These are phyloP conservation scores for Tuber magnatum DNA, from an alignment of 495 filamentous ascomycete species.

Conservation along the genomic window DNA sequence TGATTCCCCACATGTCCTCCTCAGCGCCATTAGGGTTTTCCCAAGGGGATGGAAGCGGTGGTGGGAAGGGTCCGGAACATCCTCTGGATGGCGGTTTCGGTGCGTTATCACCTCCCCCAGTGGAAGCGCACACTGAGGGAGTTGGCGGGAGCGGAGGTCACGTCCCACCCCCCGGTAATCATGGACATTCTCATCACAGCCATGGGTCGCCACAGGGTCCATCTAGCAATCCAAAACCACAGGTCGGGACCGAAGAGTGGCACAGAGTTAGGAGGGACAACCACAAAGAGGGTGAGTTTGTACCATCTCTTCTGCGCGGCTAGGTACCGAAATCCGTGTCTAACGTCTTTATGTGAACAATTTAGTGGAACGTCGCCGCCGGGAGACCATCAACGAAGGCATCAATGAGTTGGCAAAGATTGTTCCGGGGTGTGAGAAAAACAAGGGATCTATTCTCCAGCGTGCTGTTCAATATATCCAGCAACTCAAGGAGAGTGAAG, in stretches of 20 bases:
- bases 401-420: slow-evolving; percentile 98
- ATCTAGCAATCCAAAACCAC: slow-evolving; percentile 56
- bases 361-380: slow-evolving; percentile 87
- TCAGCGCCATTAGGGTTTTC: slow-evolving; percentile 36
- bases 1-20: slow-evolving; percentile 36
- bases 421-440: slow-evolving; percentile 96
- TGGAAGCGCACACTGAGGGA: slow-evolving; percentile 36
- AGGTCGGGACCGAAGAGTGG: slow-evolving; percentile 95
- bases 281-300: slow-evolving; percentile 85
- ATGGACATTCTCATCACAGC: slow-evolving; percentile 21
- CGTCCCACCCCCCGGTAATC: slow-evolving; percentile 15
- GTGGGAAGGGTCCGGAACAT: slow-evolving; percentile 32
- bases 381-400: slow-evolving; percentile 97
- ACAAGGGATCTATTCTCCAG: slow-evolving; percentile 94
- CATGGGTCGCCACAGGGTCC: slow-evolving; percentile 33
- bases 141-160: slow-evolving; percentile 30
- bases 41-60: slow-evolving; percentile 20
- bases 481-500: slow-evolving; percentile 89
- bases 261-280: slow-evolving; percentile 96
- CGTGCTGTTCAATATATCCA: slow-evolving; percentile 90
- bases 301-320: slow-evolving; percentile 9
- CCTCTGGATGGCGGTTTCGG: slow-evolving; percentile 34
- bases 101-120: slow-evolving; percentile 33
- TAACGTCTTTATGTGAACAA: slow-evolving; percentile 8
- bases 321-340: background rate